Percentiles rank a stretch among this genome's conserved stretches.
Evolutionary conservation across 2,329 filamentous ascomycete species (phyloP).

Genomic region (Bisporella sp.): DNA sequence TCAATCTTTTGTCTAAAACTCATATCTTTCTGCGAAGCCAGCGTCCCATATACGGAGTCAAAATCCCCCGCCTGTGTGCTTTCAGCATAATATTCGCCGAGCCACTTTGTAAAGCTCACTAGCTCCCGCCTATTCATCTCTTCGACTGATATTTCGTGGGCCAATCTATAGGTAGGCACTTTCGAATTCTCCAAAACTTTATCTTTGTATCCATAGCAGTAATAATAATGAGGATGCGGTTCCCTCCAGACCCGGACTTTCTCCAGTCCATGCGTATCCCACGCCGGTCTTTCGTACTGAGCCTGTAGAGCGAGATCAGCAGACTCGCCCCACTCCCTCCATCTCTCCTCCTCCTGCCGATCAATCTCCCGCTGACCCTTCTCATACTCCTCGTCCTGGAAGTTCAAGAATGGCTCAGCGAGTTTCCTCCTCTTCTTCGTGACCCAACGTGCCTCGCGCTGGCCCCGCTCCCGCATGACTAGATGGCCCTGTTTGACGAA

Average conservation of each 20-base stretch:
- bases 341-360: not conserved
- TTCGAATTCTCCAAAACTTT: not conserved
- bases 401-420: not conserved
- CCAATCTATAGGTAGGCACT: not conserved
- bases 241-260: not conserved
- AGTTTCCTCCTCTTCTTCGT: not conserved
- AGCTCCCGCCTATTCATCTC: no score
- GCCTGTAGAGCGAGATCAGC: not conserved
- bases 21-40: no score
- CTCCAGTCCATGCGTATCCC: not conserved
- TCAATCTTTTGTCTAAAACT: no score
- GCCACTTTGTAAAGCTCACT: no score
- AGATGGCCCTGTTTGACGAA: not conserved
- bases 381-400: not conserved
- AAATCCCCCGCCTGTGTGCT: no score
- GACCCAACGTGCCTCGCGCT: not conserved
- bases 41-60: no score
- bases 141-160: no score
- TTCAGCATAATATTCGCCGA: no score
- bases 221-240: not conserved
- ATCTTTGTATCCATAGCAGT: not conserved
- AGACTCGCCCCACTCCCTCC: not conserved
- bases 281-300: not conserved
- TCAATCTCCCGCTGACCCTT: not conserved
- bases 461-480: not conserved